Evolutionary conservation across 495 filamentous ascomycete genomes (phyloP).

Genomic region (Chaetomium tenue): DNA sequence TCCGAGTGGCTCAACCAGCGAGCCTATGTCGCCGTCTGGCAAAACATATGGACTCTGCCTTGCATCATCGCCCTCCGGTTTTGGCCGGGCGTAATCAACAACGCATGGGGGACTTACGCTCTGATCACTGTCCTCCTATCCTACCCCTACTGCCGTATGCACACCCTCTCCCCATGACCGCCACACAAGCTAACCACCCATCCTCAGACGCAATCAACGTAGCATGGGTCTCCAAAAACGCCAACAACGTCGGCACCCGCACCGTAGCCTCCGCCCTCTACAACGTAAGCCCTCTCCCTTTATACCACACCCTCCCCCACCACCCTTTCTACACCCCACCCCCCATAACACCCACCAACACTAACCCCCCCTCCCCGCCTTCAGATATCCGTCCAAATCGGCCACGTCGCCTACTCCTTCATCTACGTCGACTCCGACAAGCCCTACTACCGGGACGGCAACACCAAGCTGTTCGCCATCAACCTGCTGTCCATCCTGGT

Average conservation of each 20-base stretch:
- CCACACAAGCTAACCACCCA: neutral
- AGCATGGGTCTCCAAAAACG: constrained; percentile 24
- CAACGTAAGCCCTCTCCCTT: constrained; percentile 41
- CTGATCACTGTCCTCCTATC: constrained; percentile 54
- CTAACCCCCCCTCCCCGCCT: neutral
- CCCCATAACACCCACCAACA: neutral
- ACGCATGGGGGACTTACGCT: constrained; percentile 17
- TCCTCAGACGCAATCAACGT: constrained; percentile 22
- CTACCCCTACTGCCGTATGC: constrained; percentile 53
- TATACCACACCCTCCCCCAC: too few species aligned
- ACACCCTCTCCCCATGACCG: neutral
- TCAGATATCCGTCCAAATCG: constrained; percentile 21
- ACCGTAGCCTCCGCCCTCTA: constrained; percentile 65
- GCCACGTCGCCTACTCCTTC: constrained; percentile 9
- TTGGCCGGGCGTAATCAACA: constrained; percentile 18
- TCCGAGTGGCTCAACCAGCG: constrained; percentile 44
- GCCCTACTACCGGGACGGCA: constrained; percentile 64
- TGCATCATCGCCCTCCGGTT: constrained; percentile 53
- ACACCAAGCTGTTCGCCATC: constrained; percentile 61
- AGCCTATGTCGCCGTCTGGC: constrained; percentile 23
- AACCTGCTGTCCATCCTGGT: constrained; percentile 53
- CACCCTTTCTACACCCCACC: neutral
- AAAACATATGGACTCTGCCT: constrained; percentile 43
- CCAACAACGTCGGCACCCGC: constrained; percentile 56
- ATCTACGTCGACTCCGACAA: constrained; percentile 65